Evolutionary conservation across 2,329 filamentous ascomycete species (phyloP).

Genomic region (Penicillium paneum): DNA sequence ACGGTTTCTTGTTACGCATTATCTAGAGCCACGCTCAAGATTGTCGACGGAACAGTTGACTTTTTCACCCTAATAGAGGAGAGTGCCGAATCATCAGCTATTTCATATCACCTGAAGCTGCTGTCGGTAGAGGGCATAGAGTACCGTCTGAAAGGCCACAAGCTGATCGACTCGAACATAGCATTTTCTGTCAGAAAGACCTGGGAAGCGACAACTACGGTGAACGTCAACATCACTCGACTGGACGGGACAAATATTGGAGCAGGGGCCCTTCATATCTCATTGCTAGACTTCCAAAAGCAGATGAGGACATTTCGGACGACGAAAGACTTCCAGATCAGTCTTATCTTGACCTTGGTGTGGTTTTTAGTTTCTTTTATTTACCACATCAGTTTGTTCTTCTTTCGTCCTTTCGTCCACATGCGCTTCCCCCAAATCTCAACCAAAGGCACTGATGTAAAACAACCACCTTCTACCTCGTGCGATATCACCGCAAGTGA

Average conservation of each 20-base stretch:
- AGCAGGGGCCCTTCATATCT: slow-evolving; percentile 13
- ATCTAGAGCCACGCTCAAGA: background rate
- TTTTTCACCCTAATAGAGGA: background rate
- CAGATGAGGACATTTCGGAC: slow-evolving; percentile 11
- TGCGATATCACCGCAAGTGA: background rate
- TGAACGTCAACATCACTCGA: slow-evolving; percentile 10
- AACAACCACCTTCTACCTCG: background rate
- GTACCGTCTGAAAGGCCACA: slow-evolving; percentile 6
- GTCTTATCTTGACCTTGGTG: slow-evolving; percentile 1
- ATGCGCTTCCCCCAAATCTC: background rate
- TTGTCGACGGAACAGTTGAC: background rate
- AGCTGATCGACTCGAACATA: slow-evolving; percentile 5
- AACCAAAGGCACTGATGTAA: background rate
- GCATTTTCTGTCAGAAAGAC: slow-evolving; percentile 11
- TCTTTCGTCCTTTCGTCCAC: slow-evolving; percentile 10
- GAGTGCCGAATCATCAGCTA: background rate
- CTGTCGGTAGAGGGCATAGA: background rate
- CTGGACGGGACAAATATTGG: slow-evolving; percentile 6
- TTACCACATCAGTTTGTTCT: slow-evolving; percentile 7
- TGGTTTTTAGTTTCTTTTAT: slow-evolving; percentile 11
- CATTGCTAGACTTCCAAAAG: slow-evolving; percentile 7
- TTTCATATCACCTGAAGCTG: slow-evolving; percentile 1
- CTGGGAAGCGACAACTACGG: slow-evolving; percentile 17
- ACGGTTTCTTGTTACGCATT: background rate
- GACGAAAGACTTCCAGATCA: background rate